Evolutionary conservation across 108 stramenopile species (phyloP), one percentile per base, ranked within the genome.

Genomic region (Nitzschia sp.): DNA sequence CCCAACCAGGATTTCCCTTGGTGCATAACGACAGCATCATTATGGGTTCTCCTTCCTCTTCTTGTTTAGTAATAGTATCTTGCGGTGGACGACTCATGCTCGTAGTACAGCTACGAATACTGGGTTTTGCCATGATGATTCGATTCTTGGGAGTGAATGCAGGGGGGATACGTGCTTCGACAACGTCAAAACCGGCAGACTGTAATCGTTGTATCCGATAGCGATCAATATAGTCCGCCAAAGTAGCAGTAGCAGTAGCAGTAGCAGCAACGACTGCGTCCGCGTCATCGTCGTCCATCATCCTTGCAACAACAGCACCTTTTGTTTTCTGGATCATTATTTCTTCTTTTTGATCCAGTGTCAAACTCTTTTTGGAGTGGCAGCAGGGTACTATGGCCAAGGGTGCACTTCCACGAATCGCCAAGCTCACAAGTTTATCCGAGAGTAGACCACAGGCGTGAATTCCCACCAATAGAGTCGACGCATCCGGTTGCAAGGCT

Each of bases 331-430:
- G 9, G 3, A 35, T 44, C 53, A 0, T 23, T 28, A 1, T 23
- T 33, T 64, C 57, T 17, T 46, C 22, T 13, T 22, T 0, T 64
- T 71, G 69, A 1, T 59, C 48, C 15, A 16, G 28, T 0, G 56
- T 29, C 38, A 73, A 30, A 3, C 31, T 23, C 32, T 71, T 73
- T 41, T 61, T 65, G 0, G 77, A 71, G 54, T 85, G 87, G 67
- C 84, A 83, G 38, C 87, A 88, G 3, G 84, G 87, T 0, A 88
- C 80, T 23, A 88, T 17, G 21, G 84, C 87, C 48, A 88, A 29
- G n/a, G 84, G 82, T 0, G 83, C 25, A n/a, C 50, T 35, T 31
- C 72, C 64, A 15, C 61, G 23, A 1, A 80, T 69, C n/a, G 86
- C 86, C 34, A 71, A 56, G 8, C 64, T 57, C 32, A 85, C 65